Evolutionary conservation across 257 asterid species (phyloP).

Genomic region (Salvia miltiorrhiza): DNA sequence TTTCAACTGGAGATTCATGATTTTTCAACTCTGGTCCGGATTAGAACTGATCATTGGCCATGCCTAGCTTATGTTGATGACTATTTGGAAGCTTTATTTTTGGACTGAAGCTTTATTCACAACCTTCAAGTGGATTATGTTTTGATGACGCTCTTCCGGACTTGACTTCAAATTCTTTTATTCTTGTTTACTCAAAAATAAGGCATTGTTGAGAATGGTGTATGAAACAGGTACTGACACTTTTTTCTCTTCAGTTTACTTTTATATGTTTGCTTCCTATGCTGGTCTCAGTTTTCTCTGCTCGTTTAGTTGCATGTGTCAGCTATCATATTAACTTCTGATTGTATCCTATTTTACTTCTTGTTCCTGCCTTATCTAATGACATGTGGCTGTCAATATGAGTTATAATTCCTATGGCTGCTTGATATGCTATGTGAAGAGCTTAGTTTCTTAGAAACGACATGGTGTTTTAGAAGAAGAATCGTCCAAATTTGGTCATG

Average conservation of each 20-base stretch:
- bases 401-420: neutral
- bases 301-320: neutral
- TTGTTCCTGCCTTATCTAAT: neutral
- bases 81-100: conserved; percentile 78
- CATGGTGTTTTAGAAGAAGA: neutral
- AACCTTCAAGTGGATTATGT: conserved; percentile 1
- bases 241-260: neutral
- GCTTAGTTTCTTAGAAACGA: neutral
- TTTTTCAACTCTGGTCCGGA: conserved; percentile 72
- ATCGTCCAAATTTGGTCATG: neutral
- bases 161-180: conserved; percentile 17
- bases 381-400: neutral
- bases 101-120: conserved; percentile 33
- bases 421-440: neutral
- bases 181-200: conserved; percentile 17
- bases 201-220: conserved; percentile 15
- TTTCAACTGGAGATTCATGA: conserved; percentile 83
- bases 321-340: neutral
- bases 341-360: neutral
- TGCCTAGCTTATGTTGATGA: conserved; percentile 95
- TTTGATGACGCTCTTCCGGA: conserved; percentile 1
- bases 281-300: neutral
- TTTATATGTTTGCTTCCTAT: neutral
- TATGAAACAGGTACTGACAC: conserved; percentile 17
- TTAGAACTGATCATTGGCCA: conserved; percentile 98